These are phyloP conservation scores for Intubia oerlemansii DNA, from an alignment of 2,329 filamentous ascomycete species.

Conservation along the genomic window DNA sequence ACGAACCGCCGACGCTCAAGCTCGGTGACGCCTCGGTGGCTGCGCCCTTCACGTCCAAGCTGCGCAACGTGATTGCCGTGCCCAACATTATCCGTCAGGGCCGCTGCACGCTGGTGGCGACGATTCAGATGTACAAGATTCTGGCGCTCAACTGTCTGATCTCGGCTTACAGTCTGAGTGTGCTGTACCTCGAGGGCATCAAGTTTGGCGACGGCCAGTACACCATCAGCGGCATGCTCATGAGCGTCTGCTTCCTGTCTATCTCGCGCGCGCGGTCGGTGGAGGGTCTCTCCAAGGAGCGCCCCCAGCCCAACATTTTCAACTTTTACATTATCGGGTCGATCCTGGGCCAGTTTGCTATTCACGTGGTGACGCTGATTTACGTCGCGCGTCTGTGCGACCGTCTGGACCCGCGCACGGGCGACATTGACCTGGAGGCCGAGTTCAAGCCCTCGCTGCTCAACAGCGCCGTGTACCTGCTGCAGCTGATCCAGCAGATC, in stretches of 20 bases:
- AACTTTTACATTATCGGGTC: slow-evolving; percentile 98
- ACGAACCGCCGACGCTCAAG: slow-evolving; percentile 88
- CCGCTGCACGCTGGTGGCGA: slow-evolving; percentile 89
- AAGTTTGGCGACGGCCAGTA: slow-evolving; percentile 98
- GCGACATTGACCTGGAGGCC: slow-evolving; percentile 69
- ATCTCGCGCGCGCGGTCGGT: slow-evolving; percentile 96
- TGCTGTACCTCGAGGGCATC: slow-evolving; percentile 92
- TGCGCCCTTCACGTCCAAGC: slow-evolving; percentile 91
- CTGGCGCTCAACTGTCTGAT: slow-evolving; percentile 94
- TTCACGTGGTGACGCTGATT: slow-evolving; percentile 84
- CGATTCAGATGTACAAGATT: slow-evolving; percentile 99
- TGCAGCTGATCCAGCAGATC: slow-evolving; percentile 96
- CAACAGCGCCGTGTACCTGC: slow-evolving; percentile 90
- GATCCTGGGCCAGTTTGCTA: slow-evolving; percentile 87
- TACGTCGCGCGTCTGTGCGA: slow-evolving; percentile 87
- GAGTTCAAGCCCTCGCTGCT: slow-evolving; percentile 86
- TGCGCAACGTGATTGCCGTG: slow-evolving; percentile 89
- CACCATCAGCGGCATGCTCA: slow-evolving; percentile 97
- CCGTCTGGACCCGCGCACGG: slow-evolving; percentile 49
- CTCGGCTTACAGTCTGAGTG: slow-evolving; percentile 88
- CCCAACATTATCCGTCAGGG: slow-evolving; percentile 98
- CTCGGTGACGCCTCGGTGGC: slow-evolving; percentile 93
- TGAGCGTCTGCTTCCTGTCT: slow-evolving; percentile 97
- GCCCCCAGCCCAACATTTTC: slow-evolving; percentile 96
- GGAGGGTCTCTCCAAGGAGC: slow-evolving; percentile 86